These are phyloP conservation scores for Zasmidium citrigriseum DNA, from an alignment of 2,329 filamentous ascomycete genomes.

Conservation along the genomic window DNA sequence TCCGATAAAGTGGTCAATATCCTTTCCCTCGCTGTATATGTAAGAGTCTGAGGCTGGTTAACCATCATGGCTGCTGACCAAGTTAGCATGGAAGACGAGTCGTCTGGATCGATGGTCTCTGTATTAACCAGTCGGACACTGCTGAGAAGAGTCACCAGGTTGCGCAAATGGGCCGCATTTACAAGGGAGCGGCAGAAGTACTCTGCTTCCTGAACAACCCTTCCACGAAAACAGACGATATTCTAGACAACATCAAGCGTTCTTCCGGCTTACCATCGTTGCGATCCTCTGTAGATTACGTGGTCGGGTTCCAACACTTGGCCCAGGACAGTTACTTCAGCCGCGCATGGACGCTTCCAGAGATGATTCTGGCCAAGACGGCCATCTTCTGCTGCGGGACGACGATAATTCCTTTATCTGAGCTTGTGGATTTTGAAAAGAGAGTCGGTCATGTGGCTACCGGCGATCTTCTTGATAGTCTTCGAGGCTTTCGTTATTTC, in stretches of 20 bases:
- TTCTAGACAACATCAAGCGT: too few relatives aligned
- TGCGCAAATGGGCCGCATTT: conserved; percentile 10
- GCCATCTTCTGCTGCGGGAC: neutral
- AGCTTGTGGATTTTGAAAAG: too few relatives aligned
- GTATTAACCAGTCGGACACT: conserved; percentile 13
- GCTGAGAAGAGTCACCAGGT: conserved; percentile 10
- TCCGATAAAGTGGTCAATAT: conserved; percentile 3
- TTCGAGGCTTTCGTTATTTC: too few relatives aligned
- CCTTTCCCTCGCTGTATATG: neutral
- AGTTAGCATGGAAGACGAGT: neutral
- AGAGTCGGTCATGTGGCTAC: too few relatives aligned
- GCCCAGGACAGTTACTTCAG: neutral
- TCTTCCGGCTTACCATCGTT: too few relatives aligned
- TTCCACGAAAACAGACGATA: neutral
- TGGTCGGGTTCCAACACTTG: too few relatives aligned
- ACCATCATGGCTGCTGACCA: neutral
- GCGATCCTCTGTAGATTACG: neutral
- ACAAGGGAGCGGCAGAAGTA: conserved; percentile 1
- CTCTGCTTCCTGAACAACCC: neutral
- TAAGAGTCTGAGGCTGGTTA: neutral
- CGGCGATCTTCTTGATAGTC: too few relatives aligned
- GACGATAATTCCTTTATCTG: neutral
- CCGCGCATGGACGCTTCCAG: neutral
- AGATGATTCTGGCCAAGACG: neutral
- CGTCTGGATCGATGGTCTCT: conserved; percentile 13